Base-by-base conservation (phyloP, 768 basidiomycete species). In the Lactarius pseudohatsudake region DNA sequence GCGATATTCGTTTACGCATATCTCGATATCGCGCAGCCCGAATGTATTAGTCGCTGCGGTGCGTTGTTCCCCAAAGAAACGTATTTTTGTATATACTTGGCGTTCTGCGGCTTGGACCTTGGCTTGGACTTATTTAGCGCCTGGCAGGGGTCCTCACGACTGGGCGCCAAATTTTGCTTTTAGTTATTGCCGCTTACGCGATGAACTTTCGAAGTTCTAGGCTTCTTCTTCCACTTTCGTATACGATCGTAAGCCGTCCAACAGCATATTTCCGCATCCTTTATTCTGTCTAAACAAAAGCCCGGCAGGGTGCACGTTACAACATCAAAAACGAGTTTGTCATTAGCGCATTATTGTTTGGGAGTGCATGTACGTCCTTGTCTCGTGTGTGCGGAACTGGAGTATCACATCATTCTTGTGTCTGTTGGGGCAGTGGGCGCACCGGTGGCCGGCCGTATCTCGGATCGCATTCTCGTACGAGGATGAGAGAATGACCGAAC, bases 291-390 rank as follows among this genome's bases (percentile, higher is more conserved):
- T 32, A 40, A 41, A 41, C 15, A 57, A 61, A 55, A 57, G 40
- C 18, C 9, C 15, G 6, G 28, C 57, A 91, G 89, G 90, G 86
- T 5, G 76, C 74, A 22, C 77, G 78, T 34, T 89, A 88, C 72
- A 73, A 78, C 38, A 84, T 90, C 58, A 75, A 76, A 3, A 88
- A 85, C 70, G 81, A 85, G 69, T 84, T 82, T 0, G 63, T 85
- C 15, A 80, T 88, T 56, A 86, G 88, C 4, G 80, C 82, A 0
- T 85, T 84, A 68, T 87, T 87, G 76, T 72, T 86, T 11, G 88
- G 86, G 11, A 85, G 85, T 69, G 80, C 85, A 65, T 75, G 87
- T 87, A 57, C 32, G 85, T 77, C 57, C 54, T 16, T 56, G 3
- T 40, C 7, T 57, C 15, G 30, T 40, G 36, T 62, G 28, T 20